Conservation (phyloP, 2,329 filamentous ascomycete species). For the Lachnellula occidentalis region DNA sequence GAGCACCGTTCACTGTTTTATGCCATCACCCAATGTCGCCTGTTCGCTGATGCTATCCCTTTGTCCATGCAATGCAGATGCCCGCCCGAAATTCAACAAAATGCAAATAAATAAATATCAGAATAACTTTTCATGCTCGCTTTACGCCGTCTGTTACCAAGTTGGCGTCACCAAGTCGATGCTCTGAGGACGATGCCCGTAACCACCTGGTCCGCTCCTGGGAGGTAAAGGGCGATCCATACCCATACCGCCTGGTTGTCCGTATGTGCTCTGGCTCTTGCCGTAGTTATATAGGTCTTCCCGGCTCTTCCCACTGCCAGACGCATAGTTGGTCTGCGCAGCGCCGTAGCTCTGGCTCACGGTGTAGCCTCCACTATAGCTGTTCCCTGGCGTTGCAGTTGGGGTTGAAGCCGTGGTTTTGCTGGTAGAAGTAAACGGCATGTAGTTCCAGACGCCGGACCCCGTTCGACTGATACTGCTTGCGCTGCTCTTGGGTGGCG, state of each 20-base stretch:
- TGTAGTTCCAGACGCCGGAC: constrained; percentile 28
- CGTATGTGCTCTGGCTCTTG: constrained; percentile 9
- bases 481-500: constrained; percentile 13
- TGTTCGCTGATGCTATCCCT: background rate
- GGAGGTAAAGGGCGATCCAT: constrained; percentile 53
- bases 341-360: constrained; percentile 14
- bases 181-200: constrained; percentile 52
- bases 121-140: too few relatives aligned
- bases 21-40: background rate
- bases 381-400: constrained; percentile 22
- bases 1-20: background rate
- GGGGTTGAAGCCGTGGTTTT: constrained; percentile 22
- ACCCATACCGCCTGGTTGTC: constrained; percentile 28
- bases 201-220: constrained; percentile 45
- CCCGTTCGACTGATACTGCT: constrained; percentile 19
- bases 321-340: background rate
- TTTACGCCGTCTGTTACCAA: background rate
- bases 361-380: constrained; percentile 15
- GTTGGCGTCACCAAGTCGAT: constrained; percentile 57
- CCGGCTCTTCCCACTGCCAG: constrained; percentile 11
- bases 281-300: constrained; percentile 23
- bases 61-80: background rate
- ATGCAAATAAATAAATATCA: too few relatives aligned
- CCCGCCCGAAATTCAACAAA: background rate
- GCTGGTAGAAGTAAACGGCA: constrained; percentile 22